These are phyloP conservation scores for Pythium scleroteichum DNA, from an alignment of 352 stramenopile genomes.

Conservation along the genomic window DNA sequence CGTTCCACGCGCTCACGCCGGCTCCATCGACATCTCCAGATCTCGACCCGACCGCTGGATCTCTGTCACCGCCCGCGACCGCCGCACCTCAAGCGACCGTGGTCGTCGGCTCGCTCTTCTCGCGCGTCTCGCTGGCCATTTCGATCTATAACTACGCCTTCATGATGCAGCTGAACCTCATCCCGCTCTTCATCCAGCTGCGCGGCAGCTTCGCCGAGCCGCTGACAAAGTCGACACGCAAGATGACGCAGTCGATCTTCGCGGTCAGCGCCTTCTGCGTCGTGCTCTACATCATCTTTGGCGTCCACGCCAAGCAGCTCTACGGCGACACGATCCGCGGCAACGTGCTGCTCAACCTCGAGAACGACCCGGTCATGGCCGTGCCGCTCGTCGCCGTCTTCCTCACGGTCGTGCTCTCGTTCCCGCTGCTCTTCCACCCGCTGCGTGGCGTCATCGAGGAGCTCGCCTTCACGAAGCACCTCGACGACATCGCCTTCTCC, in stretches of 20 bases:
- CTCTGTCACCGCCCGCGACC: conserved; percentile 2
- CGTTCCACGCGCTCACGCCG: conserved; percentile 33
- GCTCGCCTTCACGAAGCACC: conserved; percentile 45
- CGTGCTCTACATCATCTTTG: conserved; percentile 64
- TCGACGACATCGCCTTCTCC: conserved; percentile 44
- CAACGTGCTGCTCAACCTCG: conserved; percentile 82
- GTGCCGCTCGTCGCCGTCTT: conserved; percentile 70
- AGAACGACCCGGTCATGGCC: conserved; percentile 69
- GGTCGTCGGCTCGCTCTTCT: conserved; percentile 32
- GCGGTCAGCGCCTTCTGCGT: conserved; percentile 54
- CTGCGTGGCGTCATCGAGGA: conserved; percentile 63
- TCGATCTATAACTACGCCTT: conserved; percentile 87
- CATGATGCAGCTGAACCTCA: conserved; percentile 84
- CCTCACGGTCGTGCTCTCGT: conserved; percentile 71
- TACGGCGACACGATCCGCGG: conserved; percentile 58
- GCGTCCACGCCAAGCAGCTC: conserved; percentile 47
- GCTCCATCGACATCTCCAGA: background rate
- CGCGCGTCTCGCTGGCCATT: conserved; percentile 50
- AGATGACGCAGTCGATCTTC: conserved; percentile 59
- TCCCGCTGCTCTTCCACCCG: conserved; percentile 74
- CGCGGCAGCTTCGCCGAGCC: conserved; percentile 60
- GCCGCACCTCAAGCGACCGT: conserved; percentile 11
- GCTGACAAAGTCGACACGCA: conserved; percentile 40
- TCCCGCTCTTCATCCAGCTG: conserved; percentile 73
- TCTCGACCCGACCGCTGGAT: conserved; percentile 4